Evolutionary conservation across 2,329 filamentous ascomycete species (phyloP), one percentile per base, ranked within the genome.

Genomic region (Monilinia laxa): DNA sequence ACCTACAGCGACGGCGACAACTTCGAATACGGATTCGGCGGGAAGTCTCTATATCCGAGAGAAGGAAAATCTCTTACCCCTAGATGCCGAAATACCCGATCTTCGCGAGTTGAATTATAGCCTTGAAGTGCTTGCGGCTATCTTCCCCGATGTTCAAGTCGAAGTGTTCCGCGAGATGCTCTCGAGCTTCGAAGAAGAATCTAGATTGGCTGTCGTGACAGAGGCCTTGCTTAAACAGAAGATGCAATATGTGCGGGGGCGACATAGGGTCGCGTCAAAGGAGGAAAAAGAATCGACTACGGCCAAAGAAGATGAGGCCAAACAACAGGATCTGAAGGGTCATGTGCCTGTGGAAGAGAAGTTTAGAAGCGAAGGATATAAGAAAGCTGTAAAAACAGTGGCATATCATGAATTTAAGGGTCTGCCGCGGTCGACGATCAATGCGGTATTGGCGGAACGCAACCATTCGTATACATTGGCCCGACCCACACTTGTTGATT

Each of bases 91-190:
- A 68, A 80, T 84, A 47, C 84, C 85, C 51, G 85, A 92, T 72
- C 81, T 93, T 31, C 82, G 85, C 71, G 85, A 89, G 67, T 82
- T 94, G 59, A 94, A 94, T 79, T 81, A 81, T 62, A 84, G 87
- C 72, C 85, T 95, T 70, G 84, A 85, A 68, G 86, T 84, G 16
- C 84, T 95, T 54, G 85, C 87, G 28, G 86, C 86, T 58, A 83
- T 93, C 11, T 95, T 95, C 71, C 91, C 91, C 38, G 87, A 93
- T 77, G 82, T 93, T n/a, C 89, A 92, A 77, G 82, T 91, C 68
- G 90, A 93, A 71, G 91, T 93, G 23, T 92, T 95, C 75, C 86
- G 91, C 55, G 91, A 94, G 80, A 90, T 95, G 85, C 85, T 95
- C 59, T 79, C 83, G 51, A 90, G 82, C 73, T 90, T 93, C 75